Evolutionary conservation across 768 basidiomycete genomes (phyloP).

Genomic region (Boletus reticulatus): DNA sequence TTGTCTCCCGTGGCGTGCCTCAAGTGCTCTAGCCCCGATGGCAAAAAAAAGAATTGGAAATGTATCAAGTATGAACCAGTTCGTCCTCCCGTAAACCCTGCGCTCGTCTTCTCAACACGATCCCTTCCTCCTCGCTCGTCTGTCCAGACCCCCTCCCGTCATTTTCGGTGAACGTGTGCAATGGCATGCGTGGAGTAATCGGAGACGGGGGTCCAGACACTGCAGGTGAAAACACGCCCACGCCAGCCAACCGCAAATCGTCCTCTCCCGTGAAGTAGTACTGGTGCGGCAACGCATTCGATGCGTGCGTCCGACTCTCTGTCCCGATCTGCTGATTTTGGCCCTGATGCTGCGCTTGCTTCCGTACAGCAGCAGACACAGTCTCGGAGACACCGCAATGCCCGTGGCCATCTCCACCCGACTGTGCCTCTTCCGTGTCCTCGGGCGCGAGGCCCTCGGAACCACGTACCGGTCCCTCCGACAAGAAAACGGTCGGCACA

Average conservation of each 20-base stretch:
- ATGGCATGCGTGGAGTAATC: conserved; percentile 40
- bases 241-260: conserved; percentile 59
- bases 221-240: conserved; percentile 71
- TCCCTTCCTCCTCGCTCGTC: conserved; percentile 10
- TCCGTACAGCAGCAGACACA: background rate
- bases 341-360: too few relatives aligned
- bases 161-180: conserved; percentile 12
- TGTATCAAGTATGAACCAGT: conserved; percentile 4
- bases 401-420: background rate
- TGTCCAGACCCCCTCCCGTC: conserved; percentile 9
- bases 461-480: background rate
- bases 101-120: conserved; percentile 21
- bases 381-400: background rate
- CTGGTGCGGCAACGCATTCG: too few relatives aligned
- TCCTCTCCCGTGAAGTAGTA: conserved; percentile 55
- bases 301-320: too few relatives aligned
- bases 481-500: background rate
- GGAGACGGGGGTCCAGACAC: conserved; percentile 68
- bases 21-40: background rate
- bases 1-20: conserved; percentile 3
- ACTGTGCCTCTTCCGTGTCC: conserved; percentile 1
- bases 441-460: conserved; percentile 16
- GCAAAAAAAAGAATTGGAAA: background rate
- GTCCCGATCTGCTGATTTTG: background rate
- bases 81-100: conserved; percentile 4